These are phyloP conservation scores for Leccinum disarticulatum DNA, from an alignment of 768 basidiomycete genomes.

Conservation along the genomic window DNA sequence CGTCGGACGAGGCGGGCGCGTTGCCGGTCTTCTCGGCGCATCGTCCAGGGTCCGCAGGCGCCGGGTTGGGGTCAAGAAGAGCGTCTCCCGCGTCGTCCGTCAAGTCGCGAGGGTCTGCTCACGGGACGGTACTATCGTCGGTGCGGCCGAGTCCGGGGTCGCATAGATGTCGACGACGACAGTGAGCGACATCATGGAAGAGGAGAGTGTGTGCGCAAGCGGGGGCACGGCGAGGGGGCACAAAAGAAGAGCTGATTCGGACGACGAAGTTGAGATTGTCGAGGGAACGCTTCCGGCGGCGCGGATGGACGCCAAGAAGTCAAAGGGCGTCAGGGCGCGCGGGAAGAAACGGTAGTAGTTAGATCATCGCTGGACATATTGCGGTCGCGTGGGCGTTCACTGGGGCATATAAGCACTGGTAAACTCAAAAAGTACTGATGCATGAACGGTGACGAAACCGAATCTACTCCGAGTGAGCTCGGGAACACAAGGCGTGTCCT, in stretches of 20 bases:
- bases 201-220: conserved; percentile 29
- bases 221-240: not conserved
- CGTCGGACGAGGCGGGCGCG: conserved; percentile 29
- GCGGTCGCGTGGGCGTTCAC: not conserved
- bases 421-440: no score
- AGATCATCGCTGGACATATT: not conserved
- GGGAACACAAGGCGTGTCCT: not conserved
- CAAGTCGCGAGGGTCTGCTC: conserved; percentile 37
- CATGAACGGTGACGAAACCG: not conserved
- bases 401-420: no score
- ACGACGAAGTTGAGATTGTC: conserved; percentile 56
- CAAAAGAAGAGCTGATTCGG: conserved; percentile 57
- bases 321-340: conserved; percentile 35
- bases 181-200: conserved; percentile 43
- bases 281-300: conserved; percentile 44
- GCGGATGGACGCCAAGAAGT: conserved; percentile 38
- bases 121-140: conserved; percentile 25
- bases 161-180: conserved; percentile 44
- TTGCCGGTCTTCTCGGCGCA: conserved; percentile 27
- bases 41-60: conserved; percentile 12
- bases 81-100: conserved; percentile 51
- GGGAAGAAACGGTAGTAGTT: conserved; percentile 41
- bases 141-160: conserved; percentile 50
- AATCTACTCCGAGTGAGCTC: not conserved
- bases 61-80: conserved; percentile 35